Evolutionary conservation across 192 early-diverging fungal species (phyloP).

Genomic region (Cladochytrium replicatum): DNA sequence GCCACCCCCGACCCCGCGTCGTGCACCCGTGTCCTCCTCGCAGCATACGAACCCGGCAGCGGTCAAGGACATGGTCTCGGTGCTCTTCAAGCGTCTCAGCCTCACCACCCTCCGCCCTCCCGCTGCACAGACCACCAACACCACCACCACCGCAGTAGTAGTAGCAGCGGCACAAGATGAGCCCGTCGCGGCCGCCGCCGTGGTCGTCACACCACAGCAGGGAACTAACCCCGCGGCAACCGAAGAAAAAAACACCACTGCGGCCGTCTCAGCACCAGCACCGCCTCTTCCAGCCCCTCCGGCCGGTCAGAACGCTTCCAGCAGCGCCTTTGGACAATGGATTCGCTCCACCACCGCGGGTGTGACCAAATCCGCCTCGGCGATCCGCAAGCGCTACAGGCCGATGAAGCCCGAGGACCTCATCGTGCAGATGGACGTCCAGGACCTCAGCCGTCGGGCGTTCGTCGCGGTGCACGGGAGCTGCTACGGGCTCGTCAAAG

Average conservation of each 20-base stretch:
- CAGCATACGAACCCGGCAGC: neutral
- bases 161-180: no score
- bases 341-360: neutral
- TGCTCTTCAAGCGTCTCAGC: neutral
- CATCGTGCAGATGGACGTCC: conserved; percentile 23
- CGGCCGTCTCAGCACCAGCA: neutral
- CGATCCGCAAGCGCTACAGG: neutral
- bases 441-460: conserved; percentile 25
- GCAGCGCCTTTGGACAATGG: neutral
- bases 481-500: conserved; percentile 23
- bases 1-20: no score
- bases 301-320: neutral
- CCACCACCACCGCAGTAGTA: neutral
- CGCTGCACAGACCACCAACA: neutral
- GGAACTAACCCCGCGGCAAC: no score
- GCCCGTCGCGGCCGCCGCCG: no score
- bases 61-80: neutral
- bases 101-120: neutral
- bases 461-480: conserved; percentile 27
- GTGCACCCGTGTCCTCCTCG: neutral
- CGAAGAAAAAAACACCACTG: neutral
- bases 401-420: conserved; percentile 19
- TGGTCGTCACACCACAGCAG: no score
- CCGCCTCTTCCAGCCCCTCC: neutral
- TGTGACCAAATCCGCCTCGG: neutral